Conservation (phyloP, 768 basidiomycete species). For the Boletus sp. region DNA sequence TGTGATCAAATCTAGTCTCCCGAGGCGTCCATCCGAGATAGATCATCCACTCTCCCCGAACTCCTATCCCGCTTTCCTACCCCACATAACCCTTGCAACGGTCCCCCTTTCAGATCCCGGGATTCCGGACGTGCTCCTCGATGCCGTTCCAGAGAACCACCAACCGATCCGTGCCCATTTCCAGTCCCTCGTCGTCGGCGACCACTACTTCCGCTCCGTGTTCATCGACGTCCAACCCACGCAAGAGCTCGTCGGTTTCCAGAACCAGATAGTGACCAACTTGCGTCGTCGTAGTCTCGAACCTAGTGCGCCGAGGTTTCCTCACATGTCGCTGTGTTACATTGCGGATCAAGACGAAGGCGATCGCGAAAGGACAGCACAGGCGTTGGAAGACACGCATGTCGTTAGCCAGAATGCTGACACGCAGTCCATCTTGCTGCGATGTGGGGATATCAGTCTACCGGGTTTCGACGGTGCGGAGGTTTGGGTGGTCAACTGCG, state of each 20-base stretch:
- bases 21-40: slow-evolving; percentile 25
- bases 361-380: slow-evolving; percentile 50
- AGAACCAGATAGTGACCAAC: slow-evolving; percentile 42
- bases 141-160: slow-evolving; percentile 38
- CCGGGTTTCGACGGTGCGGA: slow-evolving; percentile 45
- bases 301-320: slow-evolving; percentile 55
- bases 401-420: slow-evolving; percentile 33
- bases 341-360: slow-evolving; percentile 61
- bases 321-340: slow-evolving; percentile 76
- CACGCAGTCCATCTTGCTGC: slow-evolving; percentile 22
- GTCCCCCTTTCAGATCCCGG: slow-evolving; percentile 27
- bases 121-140: slow-evolving; percentile 30
- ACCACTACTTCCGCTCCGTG: slow-evolving; percentile 71
- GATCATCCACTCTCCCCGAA: slow-evolving; percentile 23
- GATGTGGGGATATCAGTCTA: slow-evolving; percentile 34
- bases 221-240: slow-evolving; percentile 52
- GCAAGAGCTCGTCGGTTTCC: slow-evolving; percentile 46
- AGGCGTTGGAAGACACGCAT: slow-evolving; percentile 39
- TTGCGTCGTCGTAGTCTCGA: slow-evolving; percentile 36
- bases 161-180: slow-evolving; percentile 46
- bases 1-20: slow-evolving; percentile 50
- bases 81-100: slow-evolving; percentile 69
- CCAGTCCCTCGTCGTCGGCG: slow-evolving; percentile 51
- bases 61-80: slow-evolving; percentile 61
- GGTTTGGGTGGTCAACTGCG: slow-evolving; percentile 60